Conservation (phyloP, 177 flowering plant species). For the Telopea speciosissima region DNA sequence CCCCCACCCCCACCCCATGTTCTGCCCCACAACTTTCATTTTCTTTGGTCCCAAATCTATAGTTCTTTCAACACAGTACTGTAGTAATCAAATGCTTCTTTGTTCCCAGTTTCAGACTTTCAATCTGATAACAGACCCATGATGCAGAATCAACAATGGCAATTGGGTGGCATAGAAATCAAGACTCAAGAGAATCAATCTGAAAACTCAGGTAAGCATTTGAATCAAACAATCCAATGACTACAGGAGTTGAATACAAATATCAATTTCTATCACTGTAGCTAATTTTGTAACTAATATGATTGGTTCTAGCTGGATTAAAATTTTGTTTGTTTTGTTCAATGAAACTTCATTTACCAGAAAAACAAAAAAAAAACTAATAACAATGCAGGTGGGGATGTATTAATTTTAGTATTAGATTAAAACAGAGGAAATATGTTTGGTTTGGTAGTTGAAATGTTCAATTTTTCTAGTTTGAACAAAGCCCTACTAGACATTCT, state of each 20-base stretch:
- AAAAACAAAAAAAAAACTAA: no score
- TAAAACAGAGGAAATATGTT: no score
- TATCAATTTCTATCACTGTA: neutral
- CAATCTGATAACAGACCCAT: slow-evolving; percentile 4
- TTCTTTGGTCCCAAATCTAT: slow-evolving; percentile 28
- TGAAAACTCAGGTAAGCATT: neutral
- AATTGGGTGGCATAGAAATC: neutral
- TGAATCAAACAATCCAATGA: neutral
- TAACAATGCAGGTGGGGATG: no score
- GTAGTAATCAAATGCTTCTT: slow-evolving; percentile 8
- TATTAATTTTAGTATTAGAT: no score
- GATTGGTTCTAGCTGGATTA: neutral
- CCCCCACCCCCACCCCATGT: slow-evolving; percentile 24
- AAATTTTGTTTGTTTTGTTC: no score
- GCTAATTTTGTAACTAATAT: neutral
- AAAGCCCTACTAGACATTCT: no score
- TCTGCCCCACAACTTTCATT: slow-evolving; percentile 49
- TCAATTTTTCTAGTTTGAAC: no score
- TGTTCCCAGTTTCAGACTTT: slow-evolving; percentile 12
- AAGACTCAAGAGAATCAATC: no score
- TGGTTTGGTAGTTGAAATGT: no score
- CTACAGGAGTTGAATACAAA: no score
- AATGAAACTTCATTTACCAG: no score
- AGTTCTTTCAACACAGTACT: slow-evolving; percentile 5
- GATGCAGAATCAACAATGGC: neutral